These are phyloP conservation scores for Phytopythium montanum DNA, from an alignment of 352 stramenopile genomes.

Conservation along the genomic window DNA sequence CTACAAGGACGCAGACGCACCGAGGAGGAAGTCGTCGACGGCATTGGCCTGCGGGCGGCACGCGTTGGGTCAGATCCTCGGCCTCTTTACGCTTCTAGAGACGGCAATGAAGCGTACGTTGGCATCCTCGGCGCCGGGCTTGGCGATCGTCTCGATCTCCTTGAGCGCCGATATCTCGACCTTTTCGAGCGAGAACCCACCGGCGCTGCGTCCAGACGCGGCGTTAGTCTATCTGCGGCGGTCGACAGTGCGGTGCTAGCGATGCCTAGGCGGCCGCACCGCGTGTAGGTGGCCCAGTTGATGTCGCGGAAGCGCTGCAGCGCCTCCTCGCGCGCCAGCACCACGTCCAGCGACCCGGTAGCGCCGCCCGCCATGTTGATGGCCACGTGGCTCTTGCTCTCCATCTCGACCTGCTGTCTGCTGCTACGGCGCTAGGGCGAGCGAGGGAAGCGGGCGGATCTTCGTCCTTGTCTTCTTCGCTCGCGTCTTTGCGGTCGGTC, in stretches of 20 bases:
- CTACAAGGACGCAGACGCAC: constrained; percentile 6
- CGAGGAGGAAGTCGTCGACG: constrained; percentile 68
- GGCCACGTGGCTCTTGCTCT: constrained; percentile 57
- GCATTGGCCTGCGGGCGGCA: constrained; percentile 39
- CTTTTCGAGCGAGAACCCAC: constrained; percentile 83
- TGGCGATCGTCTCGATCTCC: constrained; percentile 75
- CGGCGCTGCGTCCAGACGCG: constrained; percentile 25
- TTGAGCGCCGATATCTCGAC: constrained; percentile 83
- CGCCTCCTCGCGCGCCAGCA: constrained; percentile 72
- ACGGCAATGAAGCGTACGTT: constrained; percentile 29
- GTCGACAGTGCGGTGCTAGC: no score
- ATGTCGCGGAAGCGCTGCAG: constrained; percentile 87
- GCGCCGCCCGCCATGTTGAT: constrained; percentile 59
- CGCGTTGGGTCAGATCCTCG: constrained; percentile 11
- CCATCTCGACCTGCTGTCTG: constrained; percentile 22
- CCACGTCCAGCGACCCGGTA: constrained; percentile 64
- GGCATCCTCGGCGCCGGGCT: constrained; percentile 51
- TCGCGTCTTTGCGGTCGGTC: background rate
- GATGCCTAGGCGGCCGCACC: constrained; percentile 19
- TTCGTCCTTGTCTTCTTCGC: background rate
- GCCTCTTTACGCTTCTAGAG: constrained; percentile 4
- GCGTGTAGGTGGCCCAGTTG: constrained; percentile 88
- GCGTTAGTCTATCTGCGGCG: background rate
- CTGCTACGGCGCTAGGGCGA: background rate
- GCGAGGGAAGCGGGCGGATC: background rate